Base-by-base conservation (phyloP, 2,329 filamentous ascomycete genomes). In the Fusarium tricinctum region DNA sequence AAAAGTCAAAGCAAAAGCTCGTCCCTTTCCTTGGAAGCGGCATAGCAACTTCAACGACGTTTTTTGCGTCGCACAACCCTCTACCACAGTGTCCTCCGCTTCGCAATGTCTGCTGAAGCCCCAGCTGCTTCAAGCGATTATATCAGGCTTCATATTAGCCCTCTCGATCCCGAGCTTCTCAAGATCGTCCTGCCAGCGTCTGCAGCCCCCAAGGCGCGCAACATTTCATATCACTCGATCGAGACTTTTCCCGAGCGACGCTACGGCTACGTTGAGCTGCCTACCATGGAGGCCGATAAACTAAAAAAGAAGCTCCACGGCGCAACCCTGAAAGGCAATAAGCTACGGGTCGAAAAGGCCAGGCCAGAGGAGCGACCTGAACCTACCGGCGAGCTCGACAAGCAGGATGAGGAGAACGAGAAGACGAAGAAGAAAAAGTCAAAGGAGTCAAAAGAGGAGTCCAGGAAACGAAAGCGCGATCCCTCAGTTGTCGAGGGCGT, bases 281-380 rank as follows among this genome's bases (percentile, higher is more conserved):
- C 94, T 1, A 81, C 78, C 5, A 87, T 88, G 79, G 94, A 97
- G 69, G 96, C 95, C 12, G 91, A 95, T n/a, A 97, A 94, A 79
- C 81, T 98, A 54, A 93, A 90, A 81, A 95, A 91, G 81, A 98
- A 96, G 81, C 85, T 98, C 49, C 92, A 97, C 83, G 95, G 95
- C 32, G 88, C 91, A 3, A 91, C 92, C 23, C 81, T 99, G 58
- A 96, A 91, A 76, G 96, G 96, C 10, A 85, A 85, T 63, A 98
- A 97, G 80, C 88, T 98, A 73, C 89, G 89, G 61, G 88, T 99
- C 61, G 93, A 97, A 73, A 89, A 91, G 68, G 96, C 96, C 8
- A 88, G 89, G 48, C 89, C 91, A 0, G 81, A 82, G 67, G 70
- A 80, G 47, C 75, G 77, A n/a, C 60, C 73, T 2, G 74, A 81